phyloP scores from a whole-genome alignment of 768 basidiomycete species.

The Calvatia gigantea region DNA sequence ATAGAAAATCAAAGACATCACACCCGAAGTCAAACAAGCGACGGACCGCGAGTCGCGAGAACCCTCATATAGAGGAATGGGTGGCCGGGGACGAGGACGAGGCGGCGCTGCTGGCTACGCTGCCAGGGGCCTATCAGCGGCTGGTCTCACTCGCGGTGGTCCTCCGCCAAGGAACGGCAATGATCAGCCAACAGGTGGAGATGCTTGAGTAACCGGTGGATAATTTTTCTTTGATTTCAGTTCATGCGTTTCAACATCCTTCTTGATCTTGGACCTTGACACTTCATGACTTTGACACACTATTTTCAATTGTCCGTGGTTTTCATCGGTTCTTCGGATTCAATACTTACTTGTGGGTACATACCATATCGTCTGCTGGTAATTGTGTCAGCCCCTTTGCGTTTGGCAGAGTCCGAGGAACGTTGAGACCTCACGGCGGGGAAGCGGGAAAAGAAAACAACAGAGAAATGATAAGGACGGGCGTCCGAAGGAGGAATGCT shows the following conservation, averaged over 20 bases:
- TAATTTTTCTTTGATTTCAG: not conserved
- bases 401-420: not conserved
- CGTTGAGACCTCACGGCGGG: not conserved
- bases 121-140: slow-evolving; percentile 64
- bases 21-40: slow-evolving; percentile 70
- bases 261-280: slow-evolving; percentile 1
- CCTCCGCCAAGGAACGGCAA: slow-evolving; percentile 7
- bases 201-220: not conserved
- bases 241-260: not conserved
- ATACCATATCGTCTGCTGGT: slow-evolving; percentile 4
- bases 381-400: not conserved
- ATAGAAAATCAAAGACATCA: slow-evolving; percentile 67
- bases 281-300: not conserved
- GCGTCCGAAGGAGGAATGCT: slow-evolving; percentile 1
- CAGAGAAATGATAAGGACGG: not conserved
- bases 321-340: slow-evolving; percentile 7
- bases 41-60: slow-evolving; percentile 50
- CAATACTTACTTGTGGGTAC: not conserved
- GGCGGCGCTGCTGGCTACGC: slow-evolving; percentile 58
- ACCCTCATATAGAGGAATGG: slow-evolving; percentile 25
- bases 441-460: not conserved
- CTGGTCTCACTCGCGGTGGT: slow-evolving; percentile 52
- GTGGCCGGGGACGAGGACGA: slow-evolving; percentile 34
- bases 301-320: not conserved
- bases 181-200: slow-evolving; percentile 1